phyloP scores from a whole-genome alignment of 2,329 filamentous ascomycete genomes.

The Xylariaceae sp. region DNA sequence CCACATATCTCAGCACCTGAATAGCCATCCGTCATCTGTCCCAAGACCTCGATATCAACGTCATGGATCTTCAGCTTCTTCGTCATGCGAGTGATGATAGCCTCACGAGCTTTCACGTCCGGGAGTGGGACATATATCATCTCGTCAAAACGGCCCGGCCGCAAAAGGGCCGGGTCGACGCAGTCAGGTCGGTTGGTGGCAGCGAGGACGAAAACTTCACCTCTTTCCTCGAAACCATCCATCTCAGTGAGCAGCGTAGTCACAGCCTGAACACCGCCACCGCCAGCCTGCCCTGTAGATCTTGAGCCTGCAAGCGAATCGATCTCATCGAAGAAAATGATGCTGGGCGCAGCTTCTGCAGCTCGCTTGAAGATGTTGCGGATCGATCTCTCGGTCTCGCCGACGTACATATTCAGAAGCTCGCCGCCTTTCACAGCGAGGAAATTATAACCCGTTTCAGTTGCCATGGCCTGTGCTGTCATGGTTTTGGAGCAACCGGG shows the following conservation, averaged over 20 bases:
- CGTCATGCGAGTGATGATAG: conserved; percentile 70
- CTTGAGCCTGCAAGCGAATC: conserved; percentile 70
- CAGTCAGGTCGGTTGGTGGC: conserved; percentile 88
- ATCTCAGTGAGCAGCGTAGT: conserved; percentile 91
- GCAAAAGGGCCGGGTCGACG: conserved; percentile 79
- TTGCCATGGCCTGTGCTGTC: conserved; percentile 85
- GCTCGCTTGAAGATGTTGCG: conserved; percentile 84
- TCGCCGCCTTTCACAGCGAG: conserved; percentile 92
- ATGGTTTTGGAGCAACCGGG: conserved; percentile 95
- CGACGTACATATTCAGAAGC: conserved; percentile 94
- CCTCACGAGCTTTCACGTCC: conserved; percentile 64
- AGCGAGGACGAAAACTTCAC: conserved; percentile 80
- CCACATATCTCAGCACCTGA: conserved; percentile 77
- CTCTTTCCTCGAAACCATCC: conserved; percentile 85
- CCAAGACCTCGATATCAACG: conserved; percentile 63
- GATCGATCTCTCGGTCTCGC: conserved; percentile 83
- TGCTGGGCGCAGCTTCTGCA: conserved; percentile 77
- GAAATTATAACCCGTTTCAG: conserved; percentile 88
- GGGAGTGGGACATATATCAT: conserved; percentile 84
- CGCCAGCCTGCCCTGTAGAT: conserved; percentile 31
- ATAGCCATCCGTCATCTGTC: conserved; percentile 65
- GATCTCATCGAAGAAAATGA: conserved; percentile 97
- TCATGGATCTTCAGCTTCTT: conserved; percentile 58
- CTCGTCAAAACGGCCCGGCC: conserved; percentile 80
- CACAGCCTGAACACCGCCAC: conserved; percentile 69